A percentile compares a stretch with the other conserved stretches of the same genome.
phyloP scores from a whole-genome alignment of 1,139 yeast species.

The Yamadazyma kanchanaburiensis region DNA sequence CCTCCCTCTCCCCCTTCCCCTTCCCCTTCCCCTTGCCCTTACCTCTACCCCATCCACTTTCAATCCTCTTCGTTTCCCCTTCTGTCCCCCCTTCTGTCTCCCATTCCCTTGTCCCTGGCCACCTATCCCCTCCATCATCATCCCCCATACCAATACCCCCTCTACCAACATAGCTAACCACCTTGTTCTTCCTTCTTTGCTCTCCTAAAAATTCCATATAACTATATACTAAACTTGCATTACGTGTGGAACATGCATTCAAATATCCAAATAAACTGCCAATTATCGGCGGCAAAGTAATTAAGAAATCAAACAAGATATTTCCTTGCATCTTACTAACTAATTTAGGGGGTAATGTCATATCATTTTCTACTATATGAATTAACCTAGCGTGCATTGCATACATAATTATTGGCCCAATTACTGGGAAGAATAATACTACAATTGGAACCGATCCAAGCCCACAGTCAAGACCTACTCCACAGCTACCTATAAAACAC shows the following conservation, averaged over 20 bases:
- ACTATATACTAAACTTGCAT: constrained; percentile 71
- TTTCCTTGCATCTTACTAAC: constrained; percentile 72
- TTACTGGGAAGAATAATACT: constrained; percentile 61
- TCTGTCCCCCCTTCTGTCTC: constrained; percentile 34
- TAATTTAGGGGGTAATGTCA: constrained; percentile 56
- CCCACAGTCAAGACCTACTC: constrained; percentile 69
- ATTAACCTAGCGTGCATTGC: constrained; percentile 68
- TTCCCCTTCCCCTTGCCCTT: too few species aligned
- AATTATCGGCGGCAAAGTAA: constrained; percentile 74
- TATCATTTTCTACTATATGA: constrained; percentile 49
- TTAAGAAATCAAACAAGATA: constrained; percentile 65
- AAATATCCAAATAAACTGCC: constrained; percentile 79
- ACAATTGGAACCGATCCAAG: constrained; percentile 72
- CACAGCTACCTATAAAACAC: constrained; percentile 74
- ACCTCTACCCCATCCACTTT: constrained; percentile 17
- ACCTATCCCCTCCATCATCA: too few species aligned
- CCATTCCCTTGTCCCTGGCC: constrained; percentile 16
- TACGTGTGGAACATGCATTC: constrained; percentile 84
- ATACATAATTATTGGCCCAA: constrained; percentile 83
- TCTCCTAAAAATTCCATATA: constrained; percentile 38
- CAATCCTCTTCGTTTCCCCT: constrained; percentile 16
- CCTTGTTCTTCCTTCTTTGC: constrained; percentile 22
- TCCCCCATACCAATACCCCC: constrained; percentile 12
- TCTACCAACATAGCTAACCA: constrained; percentile 20
- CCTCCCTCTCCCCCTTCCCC: too few species aligned